Evolutionary conservation across 441 rosid genomes (phyloP).

Genomic region (Aquilaria agallochum): DNA sequence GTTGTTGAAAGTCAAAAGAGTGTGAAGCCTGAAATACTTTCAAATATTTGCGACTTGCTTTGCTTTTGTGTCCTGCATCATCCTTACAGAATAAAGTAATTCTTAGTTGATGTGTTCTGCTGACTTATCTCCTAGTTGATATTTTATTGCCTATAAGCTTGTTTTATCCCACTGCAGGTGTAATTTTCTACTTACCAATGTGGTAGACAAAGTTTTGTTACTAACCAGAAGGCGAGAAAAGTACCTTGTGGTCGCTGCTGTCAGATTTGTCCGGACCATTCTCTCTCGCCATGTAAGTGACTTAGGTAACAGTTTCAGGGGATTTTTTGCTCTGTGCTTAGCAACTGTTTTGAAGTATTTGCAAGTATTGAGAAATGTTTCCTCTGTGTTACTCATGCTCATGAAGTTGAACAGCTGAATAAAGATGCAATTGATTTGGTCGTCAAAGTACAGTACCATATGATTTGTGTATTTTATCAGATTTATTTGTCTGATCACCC

Average conservation of each 20-base stretch:
- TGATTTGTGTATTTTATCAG: too few species aligned
- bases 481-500: too few species aligned
- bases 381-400: too few species aligned
- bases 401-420: too few species aligned
- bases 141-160: constrained; percentile 7
- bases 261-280: constrained; percentile 93
- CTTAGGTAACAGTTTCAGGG: constrained; percentile 8
- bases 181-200: constrained; percentile 86
- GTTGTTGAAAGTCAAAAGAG: constrained; percentile 38
- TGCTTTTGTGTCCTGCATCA: constrained; percentile 98
- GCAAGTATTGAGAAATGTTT: too few species aligned
- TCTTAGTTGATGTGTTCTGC: constrained; percentile 14
- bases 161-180: constrained; percentile 55
- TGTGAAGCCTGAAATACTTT: constrained; percentile 86
- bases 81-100: constrained; percentile 92
- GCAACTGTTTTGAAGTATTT: too few species aligned
- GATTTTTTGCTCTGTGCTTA: not conserved
- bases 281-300: constrained; percentile 83
- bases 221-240: constrained; percentile 90
- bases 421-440: too few species aligned
- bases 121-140: constrained; percentile 1
- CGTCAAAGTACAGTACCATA: too few species aligned
- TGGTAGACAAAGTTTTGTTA: constrained; percentile 79
- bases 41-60: constrained; percentile 88
- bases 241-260: constrained; percentile 95